phyloP scores from a whole-genome alignment of 108 stramenopile species.

The Cyclostephanos tholiformis region DNA sequence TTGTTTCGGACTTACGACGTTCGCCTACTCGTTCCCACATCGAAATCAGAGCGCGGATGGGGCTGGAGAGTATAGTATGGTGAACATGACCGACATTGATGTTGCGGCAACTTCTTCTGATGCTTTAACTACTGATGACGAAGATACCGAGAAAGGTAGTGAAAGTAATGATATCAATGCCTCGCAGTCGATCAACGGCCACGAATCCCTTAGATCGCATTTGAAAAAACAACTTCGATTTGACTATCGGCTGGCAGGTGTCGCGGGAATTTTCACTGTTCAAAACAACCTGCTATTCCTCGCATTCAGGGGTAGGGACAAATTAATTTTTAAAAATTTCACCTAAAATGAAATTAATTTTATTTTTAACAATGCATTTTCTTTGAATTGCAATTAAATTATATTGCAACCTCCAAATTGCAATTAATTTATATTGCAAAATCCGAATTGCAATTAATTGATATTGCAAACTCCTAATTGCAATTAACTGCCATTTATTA shows the following conservation, averaged over 20 bases:
- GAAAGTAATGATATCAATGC: not conserved
- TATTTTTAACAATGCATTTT: too few species aligned
- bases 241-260: constrained; percentile 62
- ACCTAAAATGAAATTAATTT: too few species aligned
- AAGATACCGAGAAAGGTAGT: not conserved
- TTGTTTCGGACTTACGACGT: constrained; percentile 50
- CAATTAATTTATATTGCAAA: too few species aligned
- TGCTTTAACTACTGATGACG: constrained; percentile 5
- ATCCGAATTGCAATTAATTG: too few species aligned
- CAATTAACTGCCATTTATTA: too few species aligned
- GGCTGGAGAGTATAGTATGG: constrained; percentile 26
- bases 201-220: constrained; percentile 22
- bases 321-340: too few species aligned
- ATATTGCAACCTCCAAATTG: too few species aligned
- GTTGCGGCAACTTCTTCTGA: not conserved
- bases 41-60: constrained; percentile 7
- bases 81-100: constrained; percentile 11
- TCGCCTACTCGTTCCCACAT: constrained; percentile 20
- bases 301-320: too few species aligned
- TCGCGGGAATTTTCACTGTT: constrained; percentile 90
- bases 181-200: constrained; percentile 6
- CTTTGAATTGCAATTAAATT: too few species aligned
- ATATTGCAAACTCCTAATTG: too few species aligned
- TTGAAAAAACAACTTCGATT: constrained; percentile 42
- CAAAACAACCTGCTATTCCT: constrained; percentile 98